Percentiles rank a stretch among this genome's conserved stretches.
phyloP scores from a whole-genome alignment of 768 basidiomycete species.

The Amanita pseudoporphyria region DNA sequence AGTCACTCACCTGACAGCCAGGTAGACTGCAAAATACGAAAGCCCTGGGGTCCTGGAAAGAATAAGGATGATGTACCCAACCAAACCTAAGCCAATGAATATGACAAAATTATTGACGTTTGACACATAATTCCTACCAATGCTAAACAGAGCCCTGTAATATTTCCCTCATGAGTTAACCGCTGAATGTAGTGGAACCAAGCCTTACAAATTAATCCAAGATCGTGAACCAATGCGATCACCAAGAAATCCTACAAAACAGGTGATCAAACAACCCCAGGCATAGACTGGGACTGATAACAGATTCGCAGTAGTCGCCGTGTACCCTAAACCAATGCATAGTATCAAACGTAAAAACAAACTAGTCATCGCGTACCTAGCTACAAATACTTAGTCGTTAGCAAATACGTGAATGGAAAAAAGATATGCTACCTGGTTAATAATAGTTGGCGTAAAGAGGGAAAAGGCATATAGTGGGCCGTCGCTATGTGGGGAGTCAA shows the following conservation, averaged over 20 bases:
- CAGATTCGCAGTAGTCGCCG: slow-evolving; percentile 59
- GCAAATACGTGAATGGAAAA: not conserved
- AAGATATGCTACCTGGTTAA: slow-evolving; percentile 34
- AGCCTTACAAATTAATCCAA: slow-evolving; percentile 51
- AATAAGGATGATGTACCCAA: slow-evolving; percentile 61
- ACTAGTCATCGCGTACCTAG: not conserved
- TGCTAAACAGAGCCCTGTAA: slow-evolving; percentile 18
- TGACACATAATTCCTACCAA: slow-evolving; percentile 13
- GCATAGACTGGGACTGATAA: slow-evolving; percentile 72
- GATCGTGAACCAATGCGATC: slow-evolving; percentile 50
- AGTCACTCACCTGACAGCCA: slow-evolving; percentile 54
- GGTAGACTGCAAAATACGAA: slow-evolving; percentile 65
- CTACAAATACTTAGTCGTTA: not conserved
- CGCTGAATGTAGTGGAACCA: not conserved
- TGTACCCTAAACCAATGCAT: slow-evolving; percentile 35
- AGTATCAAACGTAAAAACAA: not conserved
- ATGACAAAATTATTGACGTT: not conserved
- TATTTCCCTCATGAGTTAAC: not conserved
- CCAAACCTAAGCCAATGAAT: slow-evolving; percentile 24
- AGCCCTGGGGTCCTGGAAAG: slow-evolving; percentile 47
- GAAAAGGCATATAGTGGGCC: slow-evolving; percentile 46
- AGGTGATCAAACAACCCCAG: slow-evolving; percentile 63
- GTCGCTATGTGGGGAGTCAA: slow-evolving; percentile 26
- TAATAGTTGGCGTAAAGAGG: slow-evolving; percentile 44
- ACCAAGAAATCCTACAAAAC: slow-evolving; percentile 48